Evolutionary conservation across 441 rosid species (phyloP).

Genomic region (Croton laevigatus): DNA sequence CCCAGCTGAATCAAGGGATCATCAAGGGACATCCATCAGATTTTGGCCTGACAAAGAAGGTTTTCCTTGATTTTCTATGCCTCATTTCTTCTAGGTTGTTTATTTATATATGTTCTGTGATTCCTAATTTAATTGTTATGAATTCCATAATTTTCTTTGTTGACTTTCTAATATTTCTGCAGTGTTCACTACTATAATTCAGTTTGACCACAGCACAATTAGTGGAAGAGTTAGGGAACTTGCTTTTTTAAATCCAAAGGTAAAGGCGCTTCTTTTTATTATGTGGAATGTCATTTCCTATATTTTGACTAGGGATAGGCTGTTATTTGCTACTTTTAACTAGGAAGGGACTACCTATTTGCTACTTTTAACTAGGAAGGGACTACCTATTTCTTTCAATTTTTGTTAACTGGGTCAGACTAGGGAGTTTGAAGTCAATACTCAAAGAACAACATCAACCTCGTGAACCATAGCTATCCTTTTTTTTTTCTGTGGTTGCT

Average conservation of each 20-base stretch:
- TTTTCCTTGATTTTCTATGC: slow-evolving; percentile 28
- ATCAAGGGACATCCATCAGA: slow-evolving; percentile 67
- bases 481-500: slow-evolving; percentile 5
- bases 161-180: slow-evolving; percentile 26
- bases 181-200: slow-evolving; percentile 89
- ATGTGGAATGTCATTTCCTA: slow-evolving; percentile 16
- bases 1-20: slow-evolving; percentile 56
- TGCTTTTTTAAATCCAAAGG: slow-evolving; percentile 95
- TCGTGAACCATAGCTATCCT: background rate
- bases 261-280: slow-evolving; percentile 26
- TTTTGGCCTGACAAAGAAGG: slow-evolving; percentile 99
- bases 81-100: background rate
- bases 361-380: too few relatives aligned
- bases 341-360: background rate
- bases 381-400: too few relatives aligned
- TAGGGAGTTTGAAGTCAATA: too few relatives aligned
- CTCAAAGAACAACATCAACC: too few relatives aligned
- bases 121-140: slow-evolving; percentile 11
- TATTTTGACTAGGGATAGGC: background rate
- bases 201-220: slow-evolving; percentile 81
- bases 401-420: too few relatives aligned
- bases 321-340: background rate
- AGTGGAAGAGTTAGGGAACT: slow-evolving; percentile 91
- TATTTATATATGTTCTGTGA: slow-evolving; percentile 11
- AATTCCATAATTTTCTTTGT: slow-evolving; percentile 20